A percentile compares a stretch with the other conserved stretches of the same genome.
These are phyloP conservation scores for Kwoniella sp. DNA, from an alignment of 768 basidiomycete genomes.

Conservation along the genomic window DNA sequence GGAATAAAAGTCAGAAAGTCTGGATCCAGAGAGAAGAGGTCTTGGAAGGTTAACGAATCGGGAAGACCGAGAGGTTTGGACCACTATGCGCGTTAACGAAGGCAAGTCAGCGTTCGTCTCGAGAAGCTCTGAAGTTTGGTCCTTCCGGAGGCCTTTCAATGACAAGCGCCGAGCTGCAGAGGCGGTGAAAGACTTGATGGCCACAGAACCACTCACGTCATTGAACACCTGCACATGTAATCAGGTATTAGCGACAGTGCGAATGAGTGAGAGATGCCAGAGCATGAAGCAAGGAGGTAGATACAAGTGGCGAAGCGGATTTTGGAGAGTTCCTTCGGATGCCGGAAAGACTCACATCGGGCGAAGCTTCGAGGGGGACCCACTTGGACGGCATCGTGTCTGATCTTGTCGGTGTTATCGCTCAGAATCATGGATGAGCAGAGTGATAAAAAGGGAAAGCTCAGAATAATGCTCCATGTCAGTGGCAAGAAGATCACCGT, in stretches of 20 bases:
- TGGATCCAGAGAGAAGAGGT: slow-evolving; percentile 53
- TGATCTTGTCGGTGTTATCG: too few species aligned
- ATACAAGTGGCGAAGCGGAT: too few species aligned
- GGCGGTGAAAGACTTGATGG: too few species aligned
- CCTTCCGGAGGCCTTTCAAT: too few species aligned
- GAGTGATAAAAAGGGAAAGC: too few species aligned
- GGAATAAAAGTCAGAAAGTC: slow-evolving; percentile 74
- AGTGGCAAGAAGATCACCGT: too few species aligned
- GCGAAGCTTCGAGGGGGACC: slow-evolving; percentile 54
- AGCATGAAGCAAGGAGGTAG: too few species aligned
- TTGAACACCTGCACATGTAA: slow-evolving; percentile 44
- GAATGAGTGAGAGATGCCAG: not conserved
- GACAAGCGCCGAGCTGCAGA: too few species aligned
- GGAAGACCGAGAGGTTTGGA: slow-evolving; percentile 50
- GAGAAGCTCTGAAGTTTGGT: too few species aligned
- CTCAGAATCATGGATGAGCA: too few species aligned
- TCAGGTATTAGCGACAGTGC: not conserved
- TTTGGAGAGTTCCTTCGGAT: too few species aligned
- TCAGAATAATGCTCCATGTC: too few species aligned
- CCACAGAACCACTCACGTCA: slow-evolving; percentile 25
- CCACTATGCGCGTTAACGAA: slow-evolving; percentile 37
- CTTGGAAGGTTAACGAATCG: slow-evolving; percentile 48
- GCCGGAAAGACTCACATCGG: slow-evolving; percentile 49
- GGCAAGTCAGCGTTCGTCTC: not conserved
- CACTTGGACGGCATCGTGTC: slow-evolving; percentile 49